Base-by-base conservation (phyloP, 2,329 filamentous ascomycete species). In the Alternaria ventricosa region DNA sequence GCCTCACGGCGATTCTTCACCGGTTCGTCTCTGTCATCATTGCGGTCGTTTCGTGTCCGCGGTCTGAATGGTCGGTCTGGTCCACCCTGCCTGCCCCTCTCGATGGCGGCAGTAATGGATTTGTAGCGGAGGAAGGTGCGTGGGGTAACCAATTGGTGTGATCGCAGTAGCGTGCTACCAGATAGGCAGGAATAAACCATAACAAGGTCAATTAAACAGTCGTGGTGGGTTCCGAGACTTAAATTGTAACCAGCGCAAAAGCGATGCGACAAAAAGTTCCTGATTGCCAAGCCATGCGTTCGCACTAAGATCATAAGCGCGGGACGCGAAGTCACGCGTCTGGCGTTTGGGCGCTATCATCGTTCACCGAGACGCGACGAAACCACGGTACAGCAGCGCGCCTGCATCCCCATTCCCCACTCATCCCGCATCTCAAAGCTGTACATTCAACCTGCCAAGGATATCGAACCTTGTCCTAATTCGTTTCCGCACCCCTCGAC, bases 51-150 rank as follows among this genome's bases (percentile, higher is more conserved):
- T 63, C 57, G 62, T 30, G 63, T 51, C 49, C 65, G 68, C 15
- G 57, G 57, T 61, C 51, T 57, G 9, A 57, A 61, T 25, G 68
- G 61, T 15, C 64, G 60, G 11, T 66, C 61, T 23, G 64, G 62
- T 15, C 63, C 57, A 18, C 64, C 57, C 15, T 61, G 67, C 58
- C 66, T 68, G 55, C 71, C 75, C 66, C 72, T 67, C 63, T 78
- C 76, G 62, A 79, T 78, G 45, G 75, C 70, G 9, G 73, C 72
- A 43, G 70, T 74, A 47, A 79, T 67, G 36, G 76, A 79, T 59
- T 78, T 78, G 66, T 74, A 68, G 44, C 76, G 74, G 44, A 62
- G 59, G 30, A 71, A 74, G 2, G 65, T 62, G 49, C 54, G 67
- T 7, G 72, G 67, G 6, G 71, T 27, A 10, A n/a, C 54, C 5